phyloP scores from a whole-genome alignment of 306 rosid species.

The Styphnolobium japonicum region DNA sequence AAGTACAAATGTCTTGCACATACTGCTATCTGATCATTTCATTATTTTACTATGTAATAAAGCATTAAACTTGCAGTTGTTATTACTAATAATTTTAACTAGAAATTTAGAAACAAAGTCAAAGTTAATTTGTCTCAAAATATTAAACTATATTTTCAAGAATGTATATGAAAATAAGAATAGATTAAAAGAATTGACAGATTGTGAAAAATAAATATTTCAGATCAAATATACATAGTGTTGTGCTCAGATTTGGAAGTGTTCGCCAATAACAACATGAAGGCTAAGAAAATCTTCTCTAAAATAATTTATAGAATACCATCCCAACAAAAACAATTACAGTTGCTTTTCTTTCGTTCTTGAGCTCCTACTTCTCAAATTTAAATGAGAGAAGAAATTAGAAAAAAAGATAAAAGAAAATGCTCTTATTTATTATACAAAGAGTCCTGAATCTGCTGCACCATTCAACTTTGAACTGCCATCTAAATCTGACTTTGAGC shows the following conservation, averaged over 20 bases:
- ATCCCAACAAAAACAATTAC: not conserved
- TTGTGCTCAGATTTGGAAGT: not conserved
- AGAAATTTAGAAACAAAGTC: not conserved
- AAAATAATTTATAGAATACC: not conserved
- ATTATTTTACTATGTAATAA: not conserved
- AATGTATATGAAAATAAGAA: not conserved
- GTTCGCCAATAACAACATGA: not conserved
- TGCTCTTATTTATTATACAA: not conserved
- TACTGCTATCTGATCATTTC: not conserved
- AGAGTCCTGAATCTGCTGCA: not conserved
- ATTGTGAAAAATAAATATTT: not conserved
- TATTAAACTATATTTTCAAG: not conserved
- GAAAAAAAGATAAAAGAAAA: no score
- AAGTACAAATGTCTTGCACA: not conserved
- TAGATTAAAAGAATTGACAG: not conserved
- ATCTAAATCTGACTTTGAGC: not conserved
- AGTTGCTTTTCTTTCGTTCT: not conserved
- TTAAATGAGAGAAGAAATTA: not conserved
- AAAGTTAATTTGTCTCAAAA: not conserved
- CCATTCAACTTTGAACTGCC: not conserved
- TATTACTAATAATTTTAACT: not conserved
- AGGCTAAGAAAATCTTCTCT: not conserved
- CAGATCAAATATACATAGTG: not conserved
- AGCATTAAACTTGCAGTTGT: not conserved
- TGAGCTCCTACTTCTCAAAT: not conserved